phyloP scores from a whole-genome alignment of 1,139 yeast genomes.

The Pichia sp. region DNA sequence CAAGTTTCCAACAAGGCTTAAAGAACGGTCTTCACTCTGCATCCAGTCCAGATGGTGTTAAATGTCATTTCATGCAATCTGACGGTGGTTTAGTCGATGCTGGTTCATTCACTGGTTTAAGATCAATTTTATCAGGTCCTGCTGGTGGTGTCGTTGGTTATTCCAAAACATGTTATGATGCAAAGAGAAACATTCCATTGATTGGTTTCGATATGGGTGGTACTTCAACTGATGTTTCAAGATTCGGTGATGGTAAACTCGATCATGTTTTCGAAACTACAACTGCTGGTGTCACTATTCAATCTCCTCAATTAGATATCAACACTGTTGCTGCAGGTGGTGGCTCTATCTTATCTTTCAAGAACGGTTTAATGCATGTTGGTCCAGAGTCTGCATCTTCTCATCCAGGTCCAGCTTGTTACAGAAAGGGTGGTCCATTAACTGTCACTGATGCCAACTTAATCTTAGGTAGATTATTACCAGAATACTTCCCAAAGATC shows the following conservation, averaged over 20 bases:
- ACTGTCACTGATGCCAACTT: constrained; percentile 61
- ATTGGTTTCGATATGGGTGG: constrained; percentile 67
- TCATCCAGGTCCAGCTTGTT: constrained; percentile 63
- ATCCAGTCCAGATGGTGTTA: constrained; percentile 26
- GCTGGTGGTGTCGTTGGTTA: constrained; percentile 65
- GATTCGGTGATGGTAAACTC: constrained; percentile 44
- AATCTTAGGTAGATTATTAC: constrained; percentile 49
- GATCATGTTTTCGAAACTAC: constrained; percentile 57
- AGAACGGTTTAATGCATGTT: constrained; percentile 53
- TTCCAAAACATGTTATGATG: constrained; percentile 49
- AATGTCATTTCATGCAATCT: constrained; percentile 54
- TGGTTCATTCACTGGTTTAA: constrained; percentile 47
- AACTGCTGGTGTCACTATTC: constrained; percentile 56
- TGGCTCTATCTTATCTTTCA: constrained; percentile 51
- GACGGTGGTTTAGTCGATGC: constrained; percentile 57
- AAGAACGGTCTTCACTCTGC: constrained; percentile 42
- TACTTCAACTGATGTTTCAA: constrained; percentile 58
- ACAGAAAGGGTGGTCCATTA: constrained; percentile 57
- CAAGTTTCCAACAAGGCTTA: constrained; percentile 61
- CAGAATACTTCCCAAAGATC: constrained; percentile 55
- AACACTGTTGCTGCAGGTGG: constrained; percentile 66
- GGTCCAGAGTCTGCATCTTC: constrained; percentile 63
- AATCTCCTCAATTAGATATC: constrained; percentile 59
- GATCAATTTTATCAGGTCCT: constrained; percentile 57
- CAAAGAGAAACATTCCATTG: constrained; percentile 40